Evolutionary conservation across 192 early-diverging fungal species (phyloP), one percentile per base, ranked within the genome.

Genomic region (Mortierella hygrophila): DNA sequence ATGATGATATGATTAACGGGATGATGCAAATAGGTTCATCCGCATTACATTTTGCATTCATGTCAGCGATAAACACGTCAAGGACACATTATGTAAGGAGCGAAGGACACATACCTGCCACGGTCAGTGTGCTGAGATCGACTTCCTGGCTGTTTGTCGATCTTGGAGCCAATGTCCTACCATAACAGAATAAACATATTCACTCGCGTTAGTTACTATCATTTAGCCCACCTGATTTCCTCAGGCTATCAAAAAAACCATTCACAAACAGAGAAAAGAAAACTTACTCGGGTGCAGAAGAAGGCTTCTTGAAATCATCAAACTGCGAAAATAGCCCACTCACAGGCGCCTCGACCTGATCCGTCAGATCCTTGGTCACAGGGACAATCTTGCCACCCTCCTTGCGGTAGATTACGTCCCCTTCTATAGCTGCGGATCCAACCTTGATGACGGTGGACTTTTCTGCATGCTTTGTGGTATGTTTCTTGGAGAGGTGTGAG

Each of bases 341-440:
- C 21, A 85, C 68, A 21, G 83, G 83, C 0, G 75, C 15, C 11
- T 79, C 78, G 0, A 80, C 46, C 11, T 65, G 60, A 26, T 65
- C 26, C 10, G 49, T 52, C 16, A 77, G 37, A 38, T 76, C 46
- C 18, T 26, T 37, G 32, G 68, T 60, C 0, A 86, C 84, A 60
- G 75, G 84, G 1, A 86, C 79, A 52, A 86, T 86, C 76, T 81
- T 86, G 47, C 60, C 65, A 1, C 78, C 78, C 35, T 86, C 79
- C 32, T 78, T 80, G 44, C 79, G 47, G 65, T 86, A 86, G 18
- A 86, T 57, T 29, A 86, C 84, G 16, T 86, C 84, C 0, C 71
- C 84, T 23, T 86, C 76, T 11, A 85, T 32, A 2, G 18, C 49
- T 20, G 42, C 42, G 20, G 41, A 65, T 65, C 60, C 60, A 3